Conservation (phyloP, 2,329 filamentous ascomycete species). For the Ophiostoma fasciatum region DNA sequence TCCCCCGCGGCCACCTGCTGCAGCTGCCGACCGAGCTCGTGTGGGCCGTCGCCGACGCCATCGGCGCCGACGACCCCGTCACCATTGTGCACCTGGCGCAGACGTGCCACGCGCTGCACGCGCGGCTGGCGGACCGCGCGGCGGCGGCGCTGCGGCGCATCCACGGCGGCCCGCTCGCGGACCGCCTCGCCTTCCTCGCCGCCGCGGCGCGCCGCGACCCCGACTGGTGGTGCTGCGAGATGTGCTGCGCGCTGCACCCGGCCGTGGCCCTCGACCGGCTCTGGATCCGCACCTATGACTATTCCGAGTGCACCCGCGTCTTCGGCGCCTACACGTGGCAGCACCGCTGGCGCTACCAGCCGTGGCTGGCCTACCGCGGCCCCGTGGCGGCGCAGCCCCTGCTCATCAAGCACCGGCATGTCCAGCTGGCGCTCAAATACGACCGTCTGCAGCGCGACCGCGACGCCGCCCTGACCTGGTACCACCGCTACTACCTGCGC, state of each 20-base stretch:
- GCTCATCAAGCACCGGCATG: neutral
- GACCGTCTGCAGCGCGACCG: neutral
- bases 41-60: too few relatives aligned
- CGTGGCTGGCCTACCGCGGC: too few relatives aligned
- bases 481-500: neutral
- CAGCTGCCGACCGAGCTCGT: too few relatives aligned
- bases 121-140: too few relatives aligned
- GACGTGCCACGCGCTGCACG: too few relatives aligned
- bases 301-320: too few relatives aligned
- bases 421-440: neutral
- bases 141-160: neutral
- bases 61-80: slow-evolving; percentile 15
- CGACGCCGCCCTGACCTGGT: neutral
- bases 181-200: neutral
- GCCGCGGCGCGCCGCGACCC: neutral
- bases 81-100: too few relatives aligned
- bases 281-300: too few relatives aligned
- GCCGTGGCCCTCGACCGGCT: neutral
- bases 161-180: neutral
- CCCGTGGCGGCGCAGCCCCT: neutral
- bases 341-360: neutral
- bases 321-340: neutral
- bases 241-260: neutral
- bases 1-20: too few relatives aligned
- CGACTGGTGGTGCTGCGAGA: neutral